Conservation (phyloP, 495 filamentous ascomycete species). For the Ascobolus immersus region DNA sequence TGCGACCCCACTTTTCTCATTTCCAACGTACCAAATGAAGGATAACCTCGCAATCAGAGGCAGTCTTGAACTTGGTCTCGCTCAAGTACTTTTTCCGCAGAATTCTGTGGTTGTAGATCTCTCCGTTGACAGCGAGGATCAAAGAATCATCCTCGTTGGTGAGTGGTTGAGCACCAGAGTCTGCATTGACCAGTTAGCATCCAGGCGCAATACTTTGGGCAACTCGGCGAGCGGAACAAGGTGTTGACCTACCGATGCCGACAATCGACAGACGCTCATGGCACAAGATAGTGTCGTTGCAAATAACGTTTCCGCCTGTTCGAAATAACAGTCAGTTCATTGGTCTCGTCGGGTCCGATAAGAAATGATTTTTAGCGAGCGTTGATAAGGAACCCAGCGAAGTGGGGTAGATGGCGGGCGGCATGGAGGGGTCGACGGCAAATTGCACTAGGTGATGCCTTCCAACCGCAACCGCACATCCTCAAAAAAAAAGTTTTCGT, state of each 20-base stretch:
- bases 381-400: constrained; percentile 8
- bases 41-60: constrained; percentile 94
- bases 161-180: constrained; percentile 82
- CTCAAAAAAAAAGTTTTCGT: too few species aligned
- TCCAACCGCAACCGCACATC: too few species aligned
- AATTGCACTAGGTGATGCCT: too few species aligned
- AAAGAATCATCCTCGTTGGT: constrained; percentile 73
- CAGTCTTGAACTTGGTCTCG: constrained; percentile 82
- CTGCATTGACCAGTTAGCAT: constrained; percentile 22
- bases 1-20: background rate
- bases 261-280: constrained; percentile 96
- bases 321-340: constrained; percentile 1
- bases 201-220: constrained; percentile 2
- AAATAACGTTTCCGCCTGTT: constrained; percentile 74
- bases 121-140: constrained; percentile 89
- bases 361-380: background rate
- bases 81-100: constrained; percentile 59
- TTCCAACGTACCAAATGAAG: constrained; percentile 70
- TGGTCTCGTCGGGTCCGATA: constrained; percentile 2
- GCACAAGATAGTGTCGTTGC: constrained; percentile 77
- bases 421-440: too few species aligned
- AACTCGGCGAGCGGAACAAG: background rate
- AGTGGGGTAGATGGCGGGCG: constrained; percentile 4
- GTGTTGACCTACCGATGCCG: constrained; percentile 51
- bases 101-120: constrained; percentile 97